phyloP scores from a whole-genome alignment of 352 stramenopile species.

The Pythium coloratum region DNA sequence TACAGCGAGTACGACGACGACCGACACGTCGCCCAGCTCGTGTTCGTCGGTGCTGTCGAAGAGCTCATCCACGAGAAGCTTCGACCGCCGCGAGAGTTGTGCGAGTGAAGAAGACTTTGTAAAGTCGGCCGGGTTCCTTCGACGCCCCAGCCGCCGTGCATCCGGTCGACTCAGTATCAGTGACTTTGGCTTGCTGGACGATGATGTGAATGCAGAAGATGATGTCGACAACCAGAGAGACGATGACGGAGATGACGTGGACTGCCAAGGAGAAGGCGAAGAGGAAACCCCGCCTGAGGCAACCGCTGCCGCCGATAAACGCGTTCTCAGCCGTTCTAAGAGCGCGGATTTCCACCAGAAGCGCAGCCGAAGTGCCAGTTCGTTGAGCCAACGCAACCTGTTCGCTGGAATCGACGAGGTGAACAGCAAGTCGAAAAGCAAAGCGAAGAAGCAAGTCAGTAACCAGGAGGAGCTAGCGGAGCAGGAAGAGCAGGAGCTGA shows the following conservation, averaged over 20 bases:
- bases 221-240: slow-evolving; percentile 26
- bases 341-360: slow-evolving; percentile 17
- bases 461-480: slow-evolving; percentile 29
- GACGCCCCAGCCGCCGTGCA: slow-evolving; percentile 47
- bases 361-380: slow-evolving; percentile 5
- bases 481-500: slow-evolving; percentile 46
- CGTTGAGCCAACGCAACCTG: slow-evolving; percentile 49
- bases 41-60: slow-evolving; percentile 34
- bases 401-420: slow-evolving; percentile 57
- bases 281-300: neutral
- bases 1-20: slow-evolving; percentile 14
- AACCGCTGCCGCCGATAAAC: neutral
- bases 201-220: slow-evolving; percentile 24
- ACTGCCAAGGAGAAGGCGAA: slow-evolving; percentile 4
- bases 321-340: slow-evolving; percentile 7
- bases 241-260: slow-evolving; percentile 23
- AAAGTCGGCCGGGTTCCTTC: slow-evolving; percentile 66
- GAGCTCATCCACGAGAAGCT: slow-evolving; percentile 27
- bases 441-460: slow-evolving; percentile 25
- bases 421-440: slow-evolving; percentile 27
- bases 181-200: slow-evolving; percentile 71
- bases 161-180: slow-evolving; percentile 68
- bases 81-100: slow-evolving; percentile 58
- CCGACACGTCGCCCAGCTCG: slow-evolving; percentile 29
- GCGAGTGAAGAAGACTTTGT: slow-evolving; percentile 64